Percentiles rank a stretch among this genome's conserved stretches.
Evolutionary conservation across 2,329 filamentous ascomycete genomes (phyloP).

Genomic region (Aureobasidium subglaciale): DNA sequence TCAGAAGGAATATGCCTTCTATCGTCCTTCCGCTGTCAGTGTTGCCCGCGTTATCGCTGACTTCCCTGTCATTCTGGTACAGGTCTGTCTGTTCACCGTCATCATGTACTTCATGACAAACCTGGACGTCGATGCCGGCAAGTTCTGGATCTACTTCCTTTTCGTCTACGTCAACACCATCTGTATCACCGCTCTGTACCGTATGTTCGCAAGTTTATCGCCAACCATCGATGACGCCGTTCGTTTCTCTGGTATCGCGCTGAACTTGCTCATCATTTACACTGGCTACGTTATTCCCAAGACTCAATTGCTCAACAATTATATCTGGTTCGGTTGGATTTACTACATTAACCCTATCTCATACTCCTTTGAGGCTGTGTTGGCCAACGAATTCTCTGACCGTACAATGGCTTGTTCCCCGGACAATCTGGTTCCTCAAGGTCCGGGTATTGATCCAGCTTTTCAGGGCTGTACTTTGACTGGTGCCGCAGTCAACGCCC

Average conservation of each 20-base stretch:
- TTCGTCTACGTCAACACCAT: slow-evolving; percentile 58
- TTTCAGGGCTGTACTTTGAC: slow-evolving; percentile 58
- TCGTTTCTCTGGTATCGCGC: slow-evolving; percentile 54
- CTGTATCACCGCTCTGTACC: slow-evolving; percentile 56
- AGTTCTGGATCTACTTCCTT: slow-evolving; percentile 61
- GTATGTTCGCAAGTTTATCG: slow-evolving; percentile 58
- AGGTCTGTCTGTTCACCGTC: slow-evolving; percentile 54
- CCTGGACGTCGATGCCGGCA: slow-evolving; percentile 51
- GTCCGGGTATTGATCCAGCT: slow-evolving; percentile 46
- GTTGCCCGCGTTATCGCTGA: slow-evolving; percentile 57
- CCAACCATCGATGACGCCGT: slow-evolving; percentile 60
- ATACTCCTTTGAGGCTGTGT: slow-evolving; percentile 61
- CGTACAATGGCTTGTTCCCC: slow-evolving; percentile 52
- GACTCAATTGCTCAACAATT: slow-evolving; percentile 48
- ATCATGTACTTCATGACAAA: slow-evolving; percentile 61
- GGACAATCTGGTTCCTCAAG: slow-evolving; percentile 53
- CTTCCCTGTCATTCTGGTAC: slow-evolving; percentile 52
- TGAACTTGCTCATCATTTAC: slow-evolving; percentile 57
- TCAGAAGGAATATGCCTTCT: slow-evolving; percentile 62
- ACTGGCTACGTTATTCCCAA: slow-evolving; percentile 64
- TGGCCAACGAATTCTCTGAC: slow-evolving; percentile 58
- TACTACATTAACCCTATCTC: slow-evolving; percentile 44
- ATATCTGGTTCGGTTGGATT: slow-evolving; percentile 62
- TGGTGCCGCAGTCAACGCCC: slow-evolving; percentile 48
- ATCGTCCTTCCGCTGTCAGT: slow-evolving; percentile 59